phyloP scores from a whole-genome alignment of 164 flowering plant species.

The Cinnamomum micranthum region DNA sequence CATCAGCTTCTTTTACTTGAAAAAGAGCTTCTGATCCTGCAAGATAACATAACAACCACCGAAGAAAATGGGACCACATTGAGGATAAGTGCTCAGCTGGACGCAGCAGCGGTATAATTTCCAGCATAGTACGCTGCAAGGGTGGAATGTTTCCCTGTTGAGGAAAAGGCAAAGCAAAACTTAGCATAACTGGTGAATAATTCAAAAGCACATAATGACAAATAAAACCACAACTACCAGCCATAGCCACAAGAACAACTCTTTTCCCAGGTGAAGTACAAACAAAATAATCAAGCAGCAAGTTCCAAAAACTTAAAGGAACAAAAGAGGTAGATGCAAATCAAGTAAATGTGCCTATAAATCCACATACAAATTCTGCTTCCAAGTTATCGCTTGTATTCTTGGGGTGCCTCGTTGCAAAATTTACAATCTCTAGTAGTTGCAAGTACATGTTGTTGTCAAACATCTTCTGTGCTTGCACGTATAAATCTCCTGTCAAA shows the following conservation, averaged over 20 bases:
- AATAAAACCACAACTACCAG: not conserved
- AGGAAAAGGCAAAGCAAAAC: constrained; percentile 1
- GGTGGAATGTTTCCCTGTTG: constrained; percentile 77
- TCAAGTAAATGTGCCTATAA: not conserved
- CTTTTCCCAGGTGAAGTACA: not conserved
- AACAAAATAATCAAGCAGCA: not conserved
- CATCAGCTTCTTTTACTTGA: constrained; percentile 32
- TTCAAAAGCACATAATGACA: not conserved
- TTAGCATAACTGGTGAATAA: not conserved
- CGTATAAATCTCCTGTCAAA: constrained; percentile 74
- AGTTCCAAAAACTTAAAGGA: not conserved
- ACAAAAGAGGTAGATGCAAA: not conserved
- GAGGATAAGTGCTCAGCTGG: constrained; percentile 70
- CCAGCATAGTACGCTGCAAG: constrained; percentile 72
- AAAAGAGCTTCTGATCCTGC: constrained; percentile 48
- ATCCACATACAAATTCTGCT: constrained; percentile 65
- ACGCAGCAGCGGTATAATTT: constrained; percentile 57
- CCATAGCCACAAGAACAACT: too few species aligned
- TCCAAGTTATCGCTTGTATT: constrained; percentile 46
- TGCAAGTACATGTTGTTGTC: constrained; percentile 62
- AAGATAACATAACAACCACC: constrained; percentile 62
- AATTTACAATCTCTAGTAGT: constrained; percentile 54
- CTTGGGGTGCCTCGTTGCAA: constrained; percentile 47
- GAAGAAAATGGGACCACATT: constrained; percentile 74
- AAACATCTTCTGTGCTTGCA: constrained; percentile 82